Evolutionary conservation across 768 basidiomycete genomes (phyloP), one percentile per base, ranked within the genome.

Genomic region (Psilocybe cubensis): DNA sequence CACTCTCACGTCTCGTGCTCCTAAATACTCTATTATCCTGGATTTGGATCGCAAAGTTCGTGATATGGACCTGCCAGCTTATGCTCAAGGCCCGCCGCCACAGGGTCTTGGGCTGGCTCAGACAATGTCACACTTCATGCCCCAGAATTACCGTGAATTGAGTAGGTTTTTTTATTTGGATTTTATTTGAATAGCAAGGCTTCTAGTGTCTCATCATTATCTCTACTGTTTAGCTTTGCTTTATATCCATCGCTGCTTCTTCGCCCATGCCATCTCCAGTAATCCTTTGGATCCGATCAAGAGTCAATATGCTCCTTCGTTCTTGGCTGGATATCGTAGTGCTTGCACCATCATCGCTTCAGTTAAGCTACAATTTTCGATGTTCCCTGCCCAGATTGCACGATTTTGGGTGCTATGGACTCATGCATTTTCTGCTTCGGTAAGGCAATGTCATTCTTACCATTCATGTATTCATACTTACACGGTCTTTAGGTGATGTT

Each of bases 41-140:
- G 84, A 88, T 38, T 75, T 88, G 7, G 86, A 88, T 66, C 78
- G 84, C n/a, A 86, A 83, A 64, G 79, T 86, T 27, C 84, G 83
- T 44, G 86, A 89, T 63, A 84, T 88, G 84, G 81, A 83, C 21
- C 58, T 91, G 4, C 89, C 89, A 7, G 73, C 71, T 46, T 89
- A 88, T 66, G 82, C 87, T 0, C 78, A 82, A 49, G 82, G 79
- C 3, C 57, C 76, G 0, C 75, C 81, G 0, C 80, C 82, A 1
- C 67, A 78, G 58, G 81, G 82, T 7, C 73, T 73, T 1, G 82
- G 83, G 2, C 73, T 91, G 10, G 74, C 79, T 8, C 74, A 85
- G 66, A 83, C 85, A 6, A 91, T 91, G 89, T 83, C 81, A 31
- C 82, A 86, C 68, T 89, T 83, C 64, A 91, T 91, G 89, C 86